A percentile compares a stretch with the other conserved stretches of the same genome.
phyloP scores from a whole-genome alignment of 2,329 filamentous ascomycete genomes.

The Metarhizium rileyi region DNA sequence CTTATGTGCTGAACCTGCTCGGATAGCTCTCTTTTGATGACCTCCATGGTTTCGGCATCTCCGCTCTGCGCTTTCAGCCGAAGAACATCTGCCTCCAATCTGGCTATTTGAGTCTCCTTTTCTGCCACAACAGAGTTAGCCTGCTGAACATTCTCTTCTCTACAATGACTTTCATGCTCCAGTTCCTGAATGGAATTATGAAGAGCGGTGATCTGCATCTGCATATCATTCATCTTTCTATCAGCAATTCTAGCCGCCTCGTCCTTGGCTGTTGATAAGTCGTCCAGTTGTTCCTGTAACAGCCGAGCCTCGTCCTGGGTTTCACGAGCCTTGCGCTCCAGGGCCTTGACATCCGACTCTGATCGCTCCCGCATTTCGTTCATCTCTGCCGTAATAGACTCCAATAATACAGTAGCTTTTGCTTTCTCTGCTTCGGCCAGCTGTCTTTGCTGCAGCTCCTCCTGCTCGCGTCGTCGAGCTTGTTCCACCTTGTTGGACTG shows the following conservation, averaged over 20 bases:
- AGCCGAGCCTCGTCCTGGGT: conserved; percentile 62
- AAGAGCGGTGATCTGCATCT: conserved; percentile 38
- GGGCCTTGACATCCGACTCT: conserved; percentile 49
- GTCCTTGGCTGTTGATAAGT: conserved; percentile 52
- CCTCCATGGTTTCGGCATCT: conserved; percentile 73
- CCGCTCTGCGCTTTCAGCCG: conserved; percentile 77
- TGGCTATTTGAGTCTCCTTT: conserved; percentile 60
- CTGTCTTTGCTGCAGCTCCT: conserved; percentile 64
- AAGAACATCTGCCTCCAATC: conserved; percentile 74
- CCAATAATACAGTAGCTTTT: conserved; percentile 39
- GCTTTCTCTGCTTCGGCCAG: conserved; percentile 46
- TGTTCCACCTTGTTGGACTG: conserved; percentile 80
- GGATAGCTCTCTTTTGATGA: conserved; percentile 79
- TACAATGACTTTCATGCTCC: conserved; percentile 46
- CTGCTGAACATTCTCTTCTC: conserved; percentile 46
- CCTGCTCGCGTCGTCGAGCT: conserved; percentile 68
- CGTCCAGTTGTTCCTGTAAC: conserved; percentile 73
- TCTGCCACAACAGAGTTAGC: conserved; percentile 58
- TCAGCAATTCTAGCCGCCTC: conserved; percentile 57
- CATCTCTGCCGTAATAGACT: conserved; percentile 41
- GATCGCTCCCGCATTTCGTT: conserved; percentile 39
- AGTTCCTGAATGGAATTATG: conserved; percentile 45
- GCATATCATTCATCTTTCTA: conserved; percentile 43
- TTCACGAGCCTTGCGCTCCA: conserved; percentile 62
- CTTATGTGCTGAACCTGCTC: conserved; percentile 91